phyloP scores from a whole-genome alignment of 495 filamentous ascomycete genomes.

The Trichoderma virens region DNA sequence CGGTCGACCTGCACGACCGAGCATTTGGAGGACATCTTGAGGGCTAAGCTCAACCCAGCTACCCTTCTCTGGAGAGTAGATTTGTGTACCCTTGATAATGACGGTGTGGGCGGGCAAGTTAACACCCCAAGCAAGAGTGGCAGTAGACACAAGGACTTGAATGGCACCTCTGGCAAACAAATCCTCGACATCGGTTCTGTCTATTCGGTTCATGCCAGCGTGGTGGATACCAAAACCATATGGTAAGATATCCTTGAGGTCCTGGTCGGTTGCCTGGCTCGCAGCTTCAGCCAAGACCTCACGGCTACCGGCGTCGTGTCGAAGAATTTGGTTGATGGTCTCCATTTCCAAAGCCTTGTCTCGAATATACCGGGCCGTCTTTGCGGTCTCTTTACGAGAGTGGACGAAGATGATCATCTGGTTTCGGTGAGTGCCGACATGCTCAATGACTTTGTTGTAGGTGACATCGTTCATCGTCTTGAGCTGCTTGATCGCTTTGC shows the following conservation, averaged over 20 bases:
- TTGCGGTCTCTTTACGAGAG: conserved; percentile 94
- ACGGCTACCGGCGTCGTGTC: conserved; percentile 84
- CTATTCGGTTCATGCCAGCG: conserved; percentile 87
- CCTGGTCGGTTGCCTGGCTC: conserved; percentile 71
- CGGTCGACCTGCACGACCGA: conserved; percentile 90
- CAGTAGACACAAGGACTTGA: conserved; percentile 94
- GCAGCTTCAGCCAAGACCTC: conserved; percentile 82
- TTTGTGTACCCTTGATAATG: conserved; percentile 94
- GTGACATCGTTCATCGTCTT: conserved; percentile 99
- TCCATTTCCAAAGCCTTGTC: conserved; percentile 95
- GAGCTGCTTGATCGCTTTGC: conserved; percentile 97
- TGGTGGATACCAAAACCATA: conserved; percentile 98
- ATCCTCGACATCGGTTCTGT: conserved; percentile 91
- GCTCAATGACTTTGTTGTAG: conserved; percentile 95
- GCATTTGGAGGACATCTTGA: conserved; percentile 97
- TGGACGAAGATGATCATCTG: conserved; percentile 99
- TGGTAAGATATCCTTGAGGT: conserved; percentile 89
- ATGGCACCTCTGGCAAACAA: conserved; percentile 85
- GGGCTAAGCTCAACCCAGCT: conserved; percentile 97
- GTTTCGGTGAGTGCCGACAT: conserved; percentile 80
- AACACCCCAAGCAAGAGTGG: conserved; percentile 93
- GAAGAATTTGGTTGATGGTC: conserved; percentile 91
- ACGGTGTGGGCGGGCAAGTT: conserved; percentile 92
- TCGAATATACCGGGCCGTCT: conserved; percentile 90
- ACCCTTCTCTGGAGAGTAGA: conserved; percentile 97